These are phyloP conservation scores for Fusarium verticillioides DNA, from an alignment of 2,329 filamentous ascomycete genomes.

Conservation along the genomic window DNA sequence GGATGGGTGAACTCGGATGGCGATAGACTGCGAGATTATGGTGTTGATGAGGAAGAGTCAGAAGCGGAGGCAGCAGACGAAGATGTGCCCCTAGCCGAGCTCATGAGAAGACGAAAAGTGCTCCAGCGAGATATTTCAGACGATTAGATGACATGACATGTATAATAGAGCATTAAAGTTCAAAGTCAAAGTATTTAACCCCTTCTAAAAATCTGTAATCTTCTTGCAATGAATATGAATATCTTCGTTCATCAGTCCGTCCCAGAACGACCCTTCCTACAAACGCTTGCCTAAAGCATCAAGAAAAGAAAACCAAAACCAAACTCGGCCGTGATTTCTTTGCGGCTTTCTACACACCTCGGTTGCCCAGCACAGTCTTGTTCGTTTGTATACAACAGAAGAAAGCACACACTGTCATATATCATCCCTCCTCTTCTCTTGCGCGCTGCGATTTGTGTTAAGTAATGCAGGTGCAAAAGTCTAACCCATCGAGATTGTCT, in stretches of 20 bases:
- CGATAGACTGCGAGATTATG: conserved; percentile 78
- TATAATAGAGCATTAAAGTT: conserved; percentile 32
- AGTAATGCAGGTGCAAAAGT: conserved; percentile 11
- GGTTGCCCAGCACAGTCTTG: conserved; percentile 46
- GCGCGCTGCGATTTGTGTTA: conserved; percentile 21
- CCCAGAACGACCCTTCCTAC: conserved; percentile 4
- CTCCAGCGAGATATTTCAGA: conserved; percentile 47
- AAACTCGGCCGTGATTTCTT: conserved; percentile 38
- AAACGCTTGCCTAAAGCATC: conserved; percentile 36
- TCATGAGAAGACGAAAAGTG: conserved; percentile 68
- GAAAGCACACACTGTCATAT: conserved; percentile 18
- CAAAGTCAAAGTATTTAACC: conserved; percentile 24
- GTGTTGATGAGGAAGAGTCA: conserved; percentile 78
- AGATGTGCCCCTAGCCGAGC: conserved; percentile 75
- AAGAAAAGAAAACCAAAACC: conserved; percentile 41
- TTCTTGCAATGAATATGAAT: conserved; percentile 28
- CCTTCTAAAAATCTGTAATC: conserved; percentile 30
- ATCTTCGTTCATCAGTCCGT: conserved; percentile 9
- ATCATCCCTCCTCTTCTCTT: conserved; percentile 28
- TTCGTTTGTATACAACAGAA: conserved; percentile 41
- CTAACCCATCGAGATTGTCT: conserved; percentile 21
- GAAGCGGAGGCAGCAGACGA: conserved; percentile 54
- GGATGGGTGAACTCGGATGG: conserved; percentile 82
- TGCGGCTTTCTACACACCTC: conserved; percentile 25
- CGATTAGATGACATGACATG: conserved; percentile 39